Percentiles rank a stretch among this genome's conserved stretches.
Evolutionary conservation across 371 early-diverging fungal species (phyloP).

Genomic region (Amoeboaphelidium protococcarum): DNA sequence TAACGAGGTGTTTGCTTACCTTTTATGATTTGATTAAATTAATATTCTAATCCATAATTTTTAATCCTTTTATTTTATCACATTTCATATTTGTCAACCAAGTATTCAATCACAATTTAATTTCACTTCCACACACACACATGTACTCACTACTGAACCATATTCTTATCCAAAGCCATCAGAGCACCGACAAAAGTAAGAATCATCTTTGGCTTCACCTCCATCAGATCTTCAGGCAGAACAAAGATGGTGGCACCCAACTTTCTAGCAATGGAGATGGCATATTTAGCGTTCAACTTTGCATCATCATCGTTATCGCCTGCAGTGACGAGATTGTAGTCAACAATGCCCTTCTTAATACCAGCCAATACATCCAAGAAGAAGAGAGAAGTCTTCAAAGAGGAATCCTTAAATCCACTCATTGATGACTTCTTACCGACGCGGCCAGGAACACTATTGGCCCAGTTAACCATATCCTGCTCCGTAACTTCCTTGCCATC

Average conservation of each 20-base stretch:
- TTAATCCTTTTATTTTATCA: too few relatives aligned
- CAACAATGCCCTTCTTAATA: constrained; percentile 64
- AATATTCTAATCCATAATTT: too few relatives aligned
- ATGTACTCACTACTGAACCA: background rate
- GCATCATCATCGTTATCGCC: constrained; percentile 54
- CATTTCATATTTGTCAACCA: too few relatives aligned
- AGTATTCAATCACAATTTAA: too few relatives aligned
- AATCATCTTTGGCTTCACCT: constrained; percentile 19
- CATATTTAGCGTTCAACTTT: constrained; percentile 71
- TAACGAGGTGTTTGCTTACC: too few relatives aligned
- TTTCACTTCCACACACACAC: too few relatives aligned
- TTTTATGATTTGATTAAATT: too few relatives aligned
- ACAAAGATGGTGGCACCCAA: constrained; percentile 92
- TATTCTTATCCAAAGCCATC: constrained; percentile 35
- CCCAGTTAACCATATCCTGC: constrained; percentile 73
- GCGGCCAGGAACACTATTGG: constrained; percentile 42
- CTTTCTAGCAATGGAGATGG: constrained; percentile 88
- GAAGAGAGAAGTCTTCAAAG: constrained; percentile 44
- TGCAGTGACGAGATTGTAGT: constrained; percentile 49
- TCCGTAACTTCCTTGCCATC: constrained; percentile 59
- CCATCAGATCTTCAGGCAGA: constrained; percentile 86
- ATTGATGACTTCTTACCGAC: constrained; percentile 40
- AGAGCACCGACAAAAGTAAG: constrained; percentile 66
- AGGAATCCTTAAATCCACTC: constrained; percentile 50
- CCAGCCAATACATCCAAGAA: constrained; percentile 75